These are phyloP conservation scores for Cladosporium sp. DNA, from an alignment of 2,329 filamentous ascomycete species.

Conservation along the genomic window DNA sequence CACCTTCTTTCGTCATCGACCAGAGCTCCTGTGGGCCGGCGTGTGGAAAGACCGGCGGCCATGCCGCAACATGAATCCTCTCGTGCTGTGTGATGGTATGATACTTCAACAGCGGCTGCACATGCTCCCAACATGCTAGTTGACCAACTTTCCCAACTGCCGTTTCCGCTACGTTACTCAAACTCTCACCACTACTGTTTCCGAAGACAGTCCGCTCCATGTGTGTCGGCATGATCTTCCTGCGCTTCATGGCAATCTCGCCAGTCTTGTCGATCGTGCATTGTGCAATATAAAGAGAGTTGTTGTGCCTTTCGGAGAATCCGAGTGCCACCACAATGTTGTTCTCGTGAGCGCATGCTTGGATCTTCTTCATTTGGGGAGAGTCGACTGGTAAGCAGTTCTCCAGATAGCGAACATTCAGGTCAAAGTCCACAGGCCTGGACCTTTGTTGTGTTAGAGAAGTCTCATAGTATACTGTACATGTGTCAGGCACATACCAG, in stretches of 20 bases:
- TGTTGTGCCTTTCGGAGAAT: conserved; percentile 36
- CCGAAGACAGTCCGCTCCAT: conserved; percentile 43
- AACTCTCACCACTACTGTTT: conserved; percentile 31
- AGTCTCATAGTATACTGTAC: conserved; percentile 7
- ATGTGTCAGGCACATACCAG: conserved; percentile 33
- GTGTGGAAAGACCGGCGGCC: conserved; percentile 36
- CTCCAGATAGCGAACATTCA: conserved; percentile 40
- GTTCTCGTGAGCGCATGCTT: conserved; percentile 24
- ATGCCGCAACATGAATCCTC: conserved; percentile 32
- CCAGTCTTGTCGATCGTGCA: conserved; percentile 35
- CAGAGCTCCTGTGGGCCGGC: conserved; percentile 30
- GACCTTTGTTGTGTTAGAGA: conserved; percentile 17
- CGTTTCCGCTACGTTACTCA: conserved; percentile 26
- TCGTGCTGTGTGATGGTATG: conserved; percentile 30
- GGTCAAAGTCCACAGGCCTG: conserved; percentile 38
- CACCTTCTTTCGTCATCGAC: conserved; percentile 33
- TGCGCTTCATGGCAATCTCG: conserved; percentile 33
- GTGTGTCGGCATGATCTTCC: conserved; percentile 43
- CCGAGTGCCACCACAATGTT: conserved; percentile 36
- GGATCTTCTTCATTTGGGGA: conserved; percentile 41
- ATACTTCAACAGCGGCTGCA: conserved; percentile 1
- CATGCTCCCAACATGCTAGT: neutral
- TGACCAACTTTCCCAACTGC: conserved; percentile 24
- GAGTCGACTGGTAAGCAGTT: conserved; percentile 41
- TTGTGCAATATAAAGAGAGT: conserved; percentile 39